Conservation (phyloP, 2,329 filamentous ascomycete species). For the Alternaria novae-zelandiae region DNA sequence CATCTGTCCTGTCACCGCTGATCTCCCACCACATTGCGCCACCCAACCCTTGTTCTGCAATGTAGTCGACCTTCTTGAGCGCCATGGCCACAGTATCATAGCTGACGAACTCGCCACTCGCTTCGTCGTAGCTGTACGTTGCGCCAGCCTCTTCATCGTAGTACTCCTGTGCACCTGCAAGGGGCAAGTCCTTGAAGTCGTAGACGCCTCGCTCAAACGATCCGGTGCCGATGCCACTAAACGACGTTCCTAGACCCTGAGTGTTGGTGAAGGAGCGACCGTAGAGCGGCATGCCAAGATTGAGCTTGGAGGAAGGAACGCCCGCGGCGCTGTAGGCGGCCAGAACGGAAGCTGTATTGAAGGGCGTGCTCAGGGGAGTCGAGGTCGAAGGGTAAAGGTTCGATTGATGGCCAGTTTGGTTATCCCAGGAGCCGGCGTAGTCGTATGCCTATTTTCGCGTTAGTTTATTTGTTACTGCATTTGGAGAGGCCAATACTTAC, state of each 20-base stretch:
- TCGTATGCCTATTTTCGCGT: conserved; percentile 48
- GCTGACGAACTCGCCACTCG: conserved; percentile 70
- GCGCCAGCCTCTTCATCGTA: conserved; percentile 70
- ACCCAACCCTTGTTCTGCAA: conserved; percentile 71
- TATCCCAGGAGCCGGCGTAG: conserved; percentile 79
- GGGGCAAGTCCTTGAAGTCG: conserved; percentile 87
- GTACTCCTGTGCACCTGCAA: conserved; percentile 67
- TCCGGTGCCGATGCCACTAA: conserved; percentile 75
- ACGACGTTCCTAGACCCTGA: conserved; percentile 73
- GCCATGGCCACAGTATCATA: conserved; percentile 76
- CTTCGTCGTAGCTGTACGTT: conserved; percentile 77
- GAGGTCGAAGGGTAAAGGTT: conserved; percentile 70
- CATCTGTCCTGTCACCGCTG: conserved; percentile 73
- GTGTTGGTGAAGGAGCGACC: conserved; percentile 85
- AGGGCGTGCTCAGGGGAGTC: conserved; percentile 74
- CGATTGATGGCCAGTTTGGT: conserved; percentile 74
- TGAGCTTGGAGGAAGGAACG: conserved; percentile 74
- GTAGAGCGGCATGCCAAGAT: conserved; percentile 91
- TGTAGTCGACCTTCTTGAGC: conserved; percentile 72
- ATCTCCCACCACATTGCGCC: conserved; percentile 99
- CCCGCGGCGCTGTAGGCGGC: conserved; percentile 68
- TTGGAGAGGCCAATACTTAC: conserved; percentile 9
- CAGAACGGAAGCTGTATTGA: conserved; percentile 75
- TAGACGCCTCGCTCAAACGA: conserved; percentile 80
- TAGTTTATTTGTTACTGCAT: neutral